These are phyloP conservation scores for Sporothrix euskadiensis DNA, from an alignment of 2,329 filamentous ascomycete genomes.

Conservation along the genomic window DNA sequence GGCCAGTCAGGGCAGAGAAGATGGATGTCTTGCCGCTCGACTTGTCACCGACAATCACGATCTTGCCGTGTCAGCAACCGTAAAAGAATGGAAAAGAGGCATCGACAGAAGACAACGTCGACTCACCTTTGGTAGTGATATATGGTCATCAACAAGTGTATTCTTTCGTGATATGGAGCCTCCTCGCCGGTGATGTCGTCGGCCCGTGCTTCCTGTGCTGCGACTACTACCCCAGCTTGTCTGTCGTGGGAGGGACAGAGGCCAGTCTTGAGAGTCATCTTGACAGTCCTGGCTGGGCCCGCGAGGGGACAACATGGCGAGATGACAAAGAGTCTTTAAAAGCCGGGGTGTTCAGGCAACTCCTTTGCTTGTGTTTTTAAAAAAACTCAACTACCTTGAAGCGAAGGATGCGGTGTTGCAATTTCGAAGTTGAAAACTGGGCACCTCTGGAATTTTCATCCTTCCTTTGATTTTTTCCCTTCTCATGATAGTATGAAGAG, in stretches of 20 bases:
- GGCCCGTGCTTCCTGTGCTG: neutral
- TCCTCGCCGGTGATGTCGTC: neutral
- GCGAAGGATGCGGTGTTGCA: neutral
- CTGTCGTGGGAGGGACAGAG: neutral
- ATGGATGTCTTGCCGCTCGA: conserved; percentile 29
- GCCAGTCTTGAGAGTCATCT: neutral
- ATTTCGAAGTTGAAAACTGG: neutral
- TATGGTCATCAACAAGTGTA: neutral
- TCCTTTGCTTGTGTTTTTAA: neutral
- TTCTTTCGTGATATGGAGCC: neutral
- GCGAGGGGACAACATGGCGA: neutral
- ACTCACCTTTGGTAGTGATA: neutral
- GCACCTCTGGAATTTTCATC: neutral
- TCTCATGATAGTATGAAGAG: neutral
- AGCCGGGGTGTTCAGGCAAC: neutral
- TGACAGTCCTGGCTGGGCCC: neutral
- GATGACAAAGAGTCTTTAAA: neutral
- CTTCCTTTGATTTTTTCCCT: neutral
- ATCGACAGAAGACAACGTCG: no score
- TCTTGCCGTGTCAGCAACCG: neutral
- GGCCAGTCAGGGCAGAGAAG: conserved; percentile 27
- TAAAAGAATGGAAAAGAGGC: neutral
- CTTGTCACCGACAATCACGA: conserved; percentile 29
- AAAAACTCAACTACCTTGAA: neutral
- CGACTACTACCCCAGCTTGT: neutral